A percentile compares a stretch with the other conserved stretches of the same genome.
phyloP scores from a whole-genome alignment of 2,329 filamentous ascomycete species.

The Botrytis cinerea region DNA sequence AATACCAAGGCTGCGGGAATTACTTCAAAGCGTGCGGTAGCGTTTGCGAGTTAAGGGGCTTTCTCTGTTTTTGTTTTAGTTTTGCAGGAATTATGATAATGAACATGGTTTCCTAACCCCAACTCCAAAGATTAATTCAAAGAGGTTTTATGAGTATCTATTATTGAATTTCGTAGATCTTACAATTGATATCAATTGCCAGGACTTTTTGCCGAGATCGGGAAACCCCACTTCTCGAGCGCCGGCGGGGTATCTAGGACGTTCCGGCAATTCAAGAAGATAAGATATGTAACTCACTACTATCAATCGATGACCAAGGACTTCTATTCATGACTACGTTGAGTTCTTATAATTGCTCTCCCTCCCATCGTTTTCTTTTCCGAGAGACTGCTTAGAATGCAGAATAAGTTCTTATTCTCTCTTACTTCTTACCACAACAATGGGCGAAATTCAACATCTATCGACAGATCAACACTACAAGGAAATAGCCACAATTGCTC shows the following conservation, averaged over 20 bases:
- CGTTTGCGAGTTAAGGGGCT: neutral
- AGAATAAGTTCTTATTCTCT: too few relatives aligned
- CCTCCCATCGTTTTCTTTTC: neutral
- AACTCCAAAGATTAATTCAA: neutral
- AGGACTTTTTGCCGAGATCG: constrained; percentile 20
- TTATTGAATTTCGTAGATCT: neutral
- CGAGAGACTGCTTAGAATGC: neutral
- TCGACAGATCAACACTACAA: constrained; percentile 43
- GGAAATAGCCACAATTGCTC: constrained; percentile 44
- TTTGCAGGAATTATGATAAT: neutral
- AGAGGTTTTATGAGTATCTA: neutral
- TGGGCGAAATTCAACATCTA: constrained; percentile 2
- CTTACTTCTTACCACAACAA: neutral
- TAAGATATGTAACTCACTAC: neutral
- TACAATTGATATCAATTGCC: neutral
- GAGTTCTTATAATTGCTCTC: neutral
- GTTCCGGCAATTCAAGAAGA: neutral
- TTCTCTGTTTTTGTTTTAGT: too few relatives aligned
- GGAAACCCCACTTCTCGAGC: constrained; percentile 18
- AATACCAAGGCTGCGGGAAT: constrained; percentile 32
- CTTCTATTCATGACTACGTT: neutral
- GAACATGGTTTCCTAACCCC: too few relatives aligned
- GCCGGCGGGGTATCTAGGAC: neutral
- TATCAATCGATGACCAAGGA: neutral
- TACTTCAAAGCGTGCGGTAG: constrained; percentile 25